Conservation (phyloP, 208 protist species). For the Kentomonas sorsogonicus region DNA sequence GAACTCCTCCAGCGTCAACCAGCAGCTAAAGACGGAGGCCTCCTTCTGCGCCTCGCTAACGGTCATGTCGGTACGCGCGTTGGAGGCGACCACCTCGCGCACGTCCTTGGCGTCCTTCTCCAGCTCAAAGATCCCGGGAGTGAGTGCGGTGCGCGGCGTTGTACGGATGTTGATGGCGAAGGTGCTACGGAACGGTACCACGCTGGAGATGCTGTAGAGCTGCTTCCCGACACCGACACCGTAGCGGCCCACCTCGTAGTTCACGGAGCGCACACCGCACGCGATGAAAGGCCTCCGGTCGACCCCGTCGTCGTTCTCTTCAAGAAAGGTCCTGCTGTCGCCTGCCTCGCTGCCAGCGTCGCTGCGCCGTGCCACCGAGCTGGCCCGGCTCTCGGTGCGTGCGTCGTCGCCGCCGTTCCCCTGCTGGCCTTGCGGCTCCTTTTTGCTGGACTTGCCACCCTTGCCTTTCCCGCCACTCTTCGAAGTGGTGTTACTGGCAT, state of each 20-base stretch:
- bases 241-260: neutral
- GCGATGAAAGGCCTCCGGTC: slow-evolving; percentile 19
- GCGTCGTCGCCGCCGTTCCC: slow-evolving; percentile 14
- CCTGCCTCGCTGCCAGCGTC: no score
- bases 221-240: slow-evolving; percentile 24
- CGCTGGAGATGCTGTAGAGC: slow-evolving; percentile 57
- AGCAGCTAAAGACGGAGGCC: slow-evolving; percentile 27
- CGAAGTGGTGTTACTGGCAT: no score
- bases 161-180: slow-evolving; percentile 64
- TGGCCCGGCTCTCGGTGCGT: neutral
- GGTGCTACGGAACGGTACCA: slow-evolving; percentile 66
- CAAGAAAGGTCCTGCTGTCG: no score
- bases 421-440: no score
- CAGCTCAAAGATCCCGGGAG: slow-evolving; percentile 32
- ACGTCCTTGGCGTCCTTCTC: slow-evolving; percentile 48
- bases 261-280: slow-evolving; percentile 18
- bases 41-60: slow-evolving; percentile 2
- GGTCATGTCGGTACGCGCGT: neutral
- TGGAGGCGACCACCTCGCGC: slow-evolving; percentile 19
- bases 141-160: slow-evolving; percentile 31
- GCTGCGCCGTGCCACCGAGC: neutral
- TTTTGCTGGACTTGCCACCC: no score
- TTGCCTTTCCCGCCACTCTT: no score
- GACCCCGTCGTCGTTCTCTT: no score
- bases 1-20: slow-evolving; percentile 80